phyloP scores from a whole-genome alignment of 768 basidiomycete species.

The Lactarius psammicola region DNA sequence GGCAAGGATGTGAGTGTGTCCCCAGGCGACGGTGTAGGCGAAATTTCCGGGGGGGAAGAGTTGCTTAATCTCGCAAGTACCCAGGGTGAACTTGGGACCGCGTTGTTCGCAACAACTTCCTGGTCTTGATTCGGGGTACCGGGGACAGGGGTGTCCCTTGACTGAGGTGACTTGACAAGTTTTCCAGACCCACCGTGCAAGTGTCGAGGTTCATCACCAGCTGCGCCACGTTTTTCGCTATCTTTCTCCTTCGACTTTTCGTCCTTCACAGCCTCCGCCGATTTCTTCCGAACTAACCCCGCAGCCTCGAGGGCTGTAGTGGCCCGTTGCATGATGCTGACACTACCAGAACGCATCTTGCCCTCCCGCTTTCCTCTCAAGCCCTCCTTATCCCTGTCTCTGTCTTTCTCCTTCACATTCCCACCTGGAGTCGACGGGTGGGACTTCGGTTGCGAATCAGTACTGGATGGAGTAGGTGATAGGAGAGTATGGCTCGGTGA shows the following conservation, averaged over 20 bases:
- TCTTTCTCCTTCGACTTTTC: constrained; percentile 47
- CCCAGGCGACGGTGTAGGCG: constrained; percentile 54
- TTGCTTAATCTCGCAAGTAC: constrained; percentile 42
- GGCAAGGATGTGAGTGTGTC: constrained; percentile 51
- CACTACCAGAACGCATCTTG: constrained; percentile 81
- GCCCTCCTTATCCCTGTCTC: constrained; percentile 43
- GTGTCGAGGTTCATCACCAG: constrained; percentile 57
- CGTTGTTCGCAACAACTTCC: constrained; percentile 35
- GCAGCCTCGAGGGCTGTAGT: constrained; percentile 88
- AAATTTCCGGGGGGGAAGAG: constrained; percentile 37
- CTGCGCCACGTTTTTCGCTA: constrained; percentile 44
- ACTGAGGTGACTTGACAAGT: constrained; percentile 67
- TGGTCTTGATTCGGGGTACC: constrained; percentile 50
- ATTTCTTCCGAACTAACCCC: constrained; percentile 81
- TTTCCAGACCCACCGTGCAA: constrained; percentile 71
- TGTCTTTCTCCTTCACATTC: constrained; percentile 57
- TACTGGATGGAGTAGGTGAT: constrained; percentile 57
- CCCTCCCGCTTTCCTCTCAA: constrained; percentile 50
- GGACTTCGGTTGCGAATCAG: constrained; percentile 51
- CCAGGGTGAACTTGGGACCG: constrained; percentile 59
- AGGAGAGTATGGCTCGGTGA: constrained; percentile 41
- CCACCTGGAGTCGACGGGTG: constrained; percentile 70
- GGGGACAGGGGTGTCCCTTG: constrained; percentile 45
- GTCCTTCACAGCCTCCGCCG: constrained; percentile 67
- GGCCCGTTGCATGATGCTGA: constrained; percentile 94